phyloP scores from a whole-genome alignment of 2,329 filamentous ascomycete genomes.

The Penicillium sp. region DNA sequence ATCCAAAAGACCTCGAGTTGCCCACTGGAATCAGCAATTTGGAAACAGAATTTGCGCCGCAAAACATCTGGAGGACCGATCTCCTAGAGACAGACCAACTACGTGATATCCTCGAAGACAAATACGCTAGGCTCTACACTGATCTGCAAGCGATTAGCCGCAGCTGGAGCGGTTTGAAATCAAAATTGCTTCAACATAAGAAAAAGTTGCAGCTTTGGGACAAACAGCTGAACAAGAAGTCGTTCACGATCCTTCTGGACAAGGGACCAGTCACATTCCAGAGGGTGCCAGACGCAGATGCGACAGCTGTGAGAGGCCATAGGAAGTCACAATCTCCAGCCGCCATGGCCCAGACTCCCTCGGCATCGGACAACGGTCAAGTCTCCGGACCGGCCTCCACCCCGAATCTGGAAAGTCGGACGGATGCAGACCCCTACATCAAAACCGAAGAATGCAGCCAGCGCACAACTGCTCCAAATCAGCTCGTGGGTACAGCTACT shows the following conservation, averaged over 20 bases:
- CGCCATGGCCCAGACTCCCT: not conserved
- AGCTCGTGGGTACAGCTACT: conserved; percentile 22
- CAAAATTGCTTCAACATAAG: conserved; percentile 40
- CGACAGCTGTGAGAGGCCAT: not conserved
- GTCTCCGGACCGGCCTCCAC: not conserved
- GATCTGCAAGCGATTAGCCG: conserved; percentile 34
- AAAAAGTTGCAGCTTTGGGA: conserved; percentile 38
- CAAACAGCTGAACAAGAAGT: conserved; percentile 32
- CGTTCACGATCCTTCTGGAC: conserved; percentile 36
- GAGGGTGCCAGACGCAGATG: conserved; percentile 21
- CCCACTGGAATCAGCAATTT: conserved; percentile 24
- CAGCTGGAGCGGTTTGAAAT: conserved; percentile 35
- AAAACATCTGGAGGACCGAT: conserved; percentile 23
- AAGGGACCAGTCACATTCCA: conserved; percentile 35
- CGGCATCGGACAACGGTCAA: not conserved
- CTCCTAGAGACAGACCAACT: conserved; percentile 19
- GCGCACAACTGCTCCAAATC: not conserved
- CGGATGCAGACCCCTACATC: not conserved
- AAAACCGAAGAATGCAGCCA: conserved; percentile 14
- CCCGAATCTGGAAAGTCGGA: not conserved
- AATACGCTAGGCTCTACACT: conserved; percentile 40
- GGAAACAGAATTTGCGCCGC: conserved; percentile 34
- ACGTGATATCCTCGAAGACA: conserved; percentile 28
- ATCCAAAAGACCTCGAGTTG: conserved; percentile 18
- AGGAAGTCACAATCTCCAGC: not conserved